Evolutionary conservation across 371 early-diverging fungal species (phyloP).

Genomic region (Mortierella sp.): DNA sequence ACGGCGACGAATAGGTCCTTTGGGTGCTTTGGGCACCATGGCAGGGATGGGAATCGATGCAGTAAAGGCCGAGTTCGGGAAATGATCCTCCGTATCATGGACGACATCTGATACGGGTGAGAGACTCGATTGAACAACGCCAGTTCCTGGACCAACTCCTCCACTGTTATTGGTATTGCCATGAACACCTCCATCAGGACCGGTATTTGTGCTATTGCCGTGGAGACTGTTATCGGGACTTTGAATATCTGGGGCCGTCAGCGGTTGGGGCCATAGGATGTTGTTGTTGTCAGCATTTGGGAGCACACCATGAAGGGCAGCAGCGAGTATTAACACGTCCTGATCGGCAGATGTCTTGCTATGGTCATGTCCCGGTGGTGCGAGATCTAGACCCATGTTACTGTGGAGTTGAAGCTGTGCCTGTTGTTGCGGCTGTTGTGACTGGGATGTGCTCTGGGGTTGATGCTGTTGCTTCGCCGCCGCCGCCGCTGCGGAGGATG

Average conservation of each 20-base stretch:
- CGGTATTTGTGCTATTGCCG: neutral
- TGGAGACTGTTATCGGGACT: neutral
- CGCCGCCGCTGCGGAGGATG: conserved; percentile 28
- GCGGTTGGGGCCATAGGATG: conserved; percentile 38
- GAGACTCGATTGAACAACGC: too few relatives aligned
- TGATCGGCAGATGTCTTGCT: conserved; percentile 20
- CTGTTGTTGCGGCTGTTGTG: conserved; percentile 13
- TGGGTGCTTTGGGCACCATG: conserved; percentile 39
- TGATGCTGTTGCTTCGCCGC: conserved; percentile 13
- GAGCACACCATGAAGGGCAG: conserved; percentile 37
- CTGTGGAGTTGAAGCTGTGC: conserved; percentile 7
- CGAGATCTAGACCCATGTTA: conserved; percentile 4
- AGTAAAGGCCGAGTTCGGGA: conserved; percentile 19
- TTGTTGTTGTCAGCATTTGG: conserved; percentile 13
- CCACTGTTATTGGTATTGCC: neutral
- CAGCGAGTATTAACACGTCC: conserved; percentile 33
- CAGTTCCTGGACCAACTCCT: neutral
- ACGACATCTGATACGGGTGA: too few relatives aligned
- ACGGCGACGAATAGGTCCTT: conserved; percentile 50
- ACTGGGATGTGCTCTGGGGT: neutral
- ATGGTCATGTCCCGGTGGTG: conserved; percentile 4
- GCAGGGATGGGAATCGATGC: conserved; percentile 25
- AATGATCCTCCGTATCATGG: conserved; percentile 9
- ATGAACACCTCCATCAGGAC: neutral
- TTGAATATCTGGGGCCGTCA: conserved; percentile 4